These are phyloP conservation scores for Piper betle DNA, from an alignment of 164 flowering plant genomes.

Conservation along the genomic window DNA sequence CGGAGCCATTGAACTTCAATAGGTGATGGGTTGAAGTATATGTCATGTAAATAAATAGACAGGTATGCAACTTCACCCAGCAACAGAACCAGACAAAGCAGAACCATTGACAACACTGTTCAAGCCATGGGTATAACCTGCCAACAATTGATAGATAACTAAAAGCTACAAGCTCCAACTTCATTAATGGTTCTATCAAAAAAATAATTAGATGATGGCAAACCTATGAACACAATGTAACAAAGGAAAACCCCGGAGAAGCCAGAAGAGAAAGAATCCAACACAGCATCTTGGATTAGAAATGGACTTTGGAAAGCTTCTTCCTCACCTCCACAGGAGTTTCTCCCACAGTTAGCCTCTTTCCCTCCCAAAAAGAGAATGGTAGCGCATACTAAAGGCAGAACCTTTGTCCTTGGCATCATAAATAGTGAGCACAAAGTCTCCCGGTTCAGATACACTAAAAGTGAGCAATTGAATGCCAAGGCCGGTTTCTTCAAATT, in stretches of 20 bases:
- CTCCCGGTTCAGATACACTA: constrained; percentile 53
- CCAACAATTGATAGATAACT: not conserved
- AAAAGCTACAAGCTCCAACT: constrained; percentile 1
- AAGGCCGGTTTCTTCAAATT: constrained; percentile 41
- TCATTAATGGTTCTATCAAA: not conserved
- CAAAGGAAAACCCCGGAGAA: too few species aligned
- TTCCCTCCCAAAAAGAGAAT: too few species aligned
- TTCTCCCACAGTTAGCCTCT: too few species aligned
- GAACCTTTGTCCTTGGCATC: constrained; percentile 31
- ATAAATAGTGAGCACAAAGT: constrained; percentile 51
- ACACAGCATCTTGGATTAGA: too few species aligned
- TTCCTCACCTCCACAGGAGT: too few species aligned
- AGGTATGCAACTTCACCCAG: constrained; percentile 47
- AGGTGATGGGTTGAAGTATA: constrained; percentile 62
- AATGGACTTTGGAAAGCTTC: too few species aligned
- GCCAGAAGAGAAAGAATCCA: too few species aligned
- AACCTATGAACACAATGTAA: constrained; percentile 74
- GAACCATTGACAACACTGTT: constrained; percentile 78
- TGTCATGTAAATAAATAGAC: constrained; percentile 60
- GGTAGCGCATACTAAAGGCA: constrained; percentile 62
- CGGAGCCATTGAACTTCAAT: constrained; percentile 44
- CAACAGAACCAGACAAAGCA: constrained; percentile 58
- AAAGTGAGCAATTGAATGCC: constrained; percentile 73
- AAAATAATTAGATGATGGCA: constrained; percentile 1
- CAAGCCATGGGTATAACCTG: constrained; percentile 71